A percentile compares a stretch with the other conserved stretches of the same genome.
Conservation (phyloP, 2,329 filamentous ascomycete species). For the Stenocarpella maydis region DNA sequence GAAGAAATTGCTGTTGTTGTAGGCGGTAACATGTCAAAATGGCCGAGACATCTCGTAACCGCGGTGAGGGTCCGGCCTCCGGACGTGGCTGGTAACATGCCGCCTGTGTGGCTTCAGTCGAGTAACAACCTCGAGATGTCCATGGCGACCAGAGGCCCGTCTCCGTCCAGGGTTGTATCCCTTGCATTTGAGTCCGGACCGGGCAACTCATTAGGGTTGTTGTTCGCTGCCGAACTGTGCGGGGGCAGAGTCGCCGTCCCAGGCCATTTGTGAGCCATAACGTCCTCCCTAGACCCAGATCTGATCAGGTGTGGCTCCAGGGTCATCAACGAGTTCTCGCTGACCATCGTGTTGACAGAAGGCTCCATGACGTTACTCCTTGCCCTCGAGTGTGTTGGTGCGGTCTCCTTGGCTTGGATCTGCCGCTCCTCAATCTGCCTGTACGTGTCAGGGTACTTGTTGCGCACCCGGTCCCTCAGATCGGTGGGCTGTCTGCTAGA, state of each 20-base stretch:
- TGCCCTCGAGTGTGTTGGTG: slow-evolving; percentile 11
- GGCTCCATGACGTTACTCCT: slow-evolving; percentile 58
- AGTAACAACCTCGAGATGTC: slow-evolving; percentile 67
- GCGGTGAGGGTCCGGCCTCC: not conserved
- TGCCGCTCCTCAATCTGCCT: slow-evolving; percentile 63
- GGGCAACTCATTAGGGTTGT: slow-evolving; percentile 29
- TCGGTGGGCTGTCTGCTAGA: slow-evolving; percentile 68
- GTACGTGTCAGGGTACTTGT: slow-evolving; percentile 69
- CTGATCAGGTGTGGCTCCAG: slow-evolving; percentile 52
- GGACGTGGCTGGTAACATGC: not conserved
- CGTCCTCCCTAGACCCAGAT: slow-evolving; percentile 56
- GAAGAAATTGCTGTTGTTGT: not conserved
- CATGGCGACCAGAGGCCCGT: slow-evolving; percentile 59
- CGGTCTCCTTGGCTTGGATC: slow-evolving; percentile 54
- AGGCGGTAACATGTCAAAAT: not conserved
- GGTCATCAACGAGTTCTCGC: slow-evolving; percentile 52
- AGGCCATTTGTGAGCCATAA: slow-evolving; percentile 51
- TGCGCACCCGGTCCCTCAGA: slow-evolving; percentile 68
- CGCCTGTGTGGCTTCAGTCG: slow-evolving; percentile 44
- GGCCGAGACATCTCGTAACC: not conserved
- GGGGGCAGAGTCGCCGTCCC: slow-evolving; percentile 40
- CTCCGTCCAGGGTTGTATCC: slow-evolving; percentile 34
- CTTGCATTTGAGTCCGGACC: slow-evolving; percentile 31
- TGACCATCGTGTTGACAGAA: slow-evolving; percentile 57
- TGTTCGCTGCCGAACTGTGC: slow-evolving; percentile 18